A percentile compares a stretch with the other conserved stretches of the same genome.
Evolutionary conservation across 495 filamentous ascomycete species (phyloP).

Genomic region (Podospora conica): DNA sequence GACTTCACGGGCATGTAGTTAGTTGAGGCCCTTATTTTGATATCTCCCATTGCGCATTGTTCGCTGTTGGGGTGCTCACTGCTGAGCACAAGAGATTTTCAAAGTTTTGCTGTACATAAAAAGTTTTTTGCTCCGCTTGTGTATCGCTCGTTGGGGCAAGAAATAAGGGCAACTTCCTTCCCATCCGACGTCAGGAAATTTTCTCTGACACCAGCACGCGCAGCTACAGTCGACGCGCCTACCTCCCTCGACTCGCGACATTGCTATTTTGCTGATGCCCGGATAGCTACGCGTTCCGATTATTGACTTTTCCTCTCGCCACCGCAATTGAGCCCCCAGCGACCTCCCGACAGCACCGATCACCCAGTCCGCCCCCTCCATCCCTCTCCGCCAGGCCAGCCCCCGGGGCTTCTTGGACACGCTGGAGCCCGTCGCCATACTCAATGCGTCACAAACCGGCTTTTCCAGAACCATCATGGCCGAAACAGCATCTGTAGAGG

Average conservation of each 20-base stretch:
- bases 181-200: constrained; percentile 35
- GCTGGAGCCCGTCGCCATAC: neutral
- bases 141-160: constrained; percentile 41
- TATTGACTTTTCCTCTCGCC: neutral
- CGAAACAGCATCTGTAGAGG: constrained; percentile 15
- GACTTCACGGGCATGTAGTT: neutral
- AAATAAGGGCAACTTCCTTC: constrained; percentile 39
- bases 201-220: constrained; percentile 28
- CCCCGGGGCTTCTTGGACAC: neutral
- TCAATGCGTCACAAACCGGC: constrained; percentile 10
- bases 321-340: neutral
- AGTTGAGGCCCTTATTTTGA: too few species aligned
- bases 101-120: neutral
- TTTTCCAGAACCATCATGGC: constrained; percentile 11
- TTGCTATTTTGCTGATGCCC: neutral
- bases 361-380: neutral
- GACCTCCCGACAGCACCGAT: neutral
- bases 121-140: constrained; percentile 25
- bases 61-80: neutral
- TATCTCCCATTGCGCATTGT: too few species aligned
- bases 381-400: neutral
- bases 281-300: neutral
- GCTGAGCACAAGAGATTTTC: neutral
- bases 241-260: neutral
- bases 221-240: neutral